Percentiles rank a stretch among this genome's conserved stretches.
These are phyloP conservation scores for Leavenworthia alabamica DNA, from an alignment of 345 rosid species.

Conservation along the genomic window DNA sequence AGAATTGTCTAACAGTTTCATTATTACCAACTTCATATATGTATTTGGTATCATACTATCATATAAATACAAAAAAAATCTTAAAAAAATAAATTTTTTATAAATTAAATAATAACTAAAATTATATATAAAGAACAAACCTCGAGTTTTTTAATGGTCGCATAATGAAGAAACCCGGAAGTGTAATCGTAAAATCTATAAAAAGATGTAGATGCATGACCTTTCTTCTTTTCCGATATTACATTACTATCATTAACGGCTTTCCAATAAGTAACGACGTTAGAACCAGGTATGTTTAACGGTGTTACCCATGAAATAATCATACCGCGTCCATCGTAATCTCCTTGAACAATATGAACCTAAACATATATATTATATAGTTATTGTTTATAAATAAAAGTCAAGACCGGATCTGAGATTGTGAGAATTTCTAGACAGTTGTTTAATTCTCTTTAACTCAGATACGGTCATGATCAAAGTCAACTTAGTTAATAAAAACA, in stretches of 20 bases:
- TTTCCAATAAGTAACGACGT: slow-evolving; percentile 36
- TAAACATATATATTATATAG: too few relatives aligned
- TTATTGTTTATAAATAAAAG: too few relatives aligned
- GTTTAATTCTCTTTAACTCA: too few relatives aligned
- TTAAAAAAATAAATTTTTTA: too few relatives aligned
- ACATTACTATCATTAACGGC: background rate
- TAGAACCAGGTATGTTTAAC: slow-evolving; percentile 28
- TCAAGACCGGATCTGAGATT: too few relatives aligned
- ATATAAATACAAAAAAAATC: background rate
- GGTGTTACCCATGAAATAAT: slow-evolving; percentile 45
- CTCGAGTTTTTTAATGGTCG: slow-evolving; percentile 33
- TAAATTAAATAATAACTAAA: too few relatives aligned
- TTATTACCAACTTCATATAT: slow-evolving; percentile 45
- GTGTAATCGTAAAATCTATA: slow-evolving; percentile 38
- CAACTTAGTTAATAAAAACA: too few relatives aligned
- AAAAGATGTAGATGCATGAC: slow-evolving; percentile 15
- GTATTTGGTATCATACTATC: slow-evolving; percentile 46
- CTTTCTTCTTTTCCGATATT: slow-evolving; percentile 4
- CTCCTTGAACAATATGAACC: slow-evolving; percentile 53
- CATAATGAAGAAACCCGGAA: slow-evolving; percentile 48
- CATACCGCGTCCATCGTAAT: slow-evolving; percentile 34
- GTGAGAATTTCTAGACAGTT: too few relatives aligned
- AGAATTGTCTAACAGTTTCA: slow-evolving; percentile 36
- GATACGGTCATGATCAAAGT: too few relatives aligned
- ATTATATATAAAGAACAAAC: too few relatives aligned